phyloP scores from a whole-genome alignment of 768 basidiomycete genomes.

The Tremella mesenterica region DNA sequence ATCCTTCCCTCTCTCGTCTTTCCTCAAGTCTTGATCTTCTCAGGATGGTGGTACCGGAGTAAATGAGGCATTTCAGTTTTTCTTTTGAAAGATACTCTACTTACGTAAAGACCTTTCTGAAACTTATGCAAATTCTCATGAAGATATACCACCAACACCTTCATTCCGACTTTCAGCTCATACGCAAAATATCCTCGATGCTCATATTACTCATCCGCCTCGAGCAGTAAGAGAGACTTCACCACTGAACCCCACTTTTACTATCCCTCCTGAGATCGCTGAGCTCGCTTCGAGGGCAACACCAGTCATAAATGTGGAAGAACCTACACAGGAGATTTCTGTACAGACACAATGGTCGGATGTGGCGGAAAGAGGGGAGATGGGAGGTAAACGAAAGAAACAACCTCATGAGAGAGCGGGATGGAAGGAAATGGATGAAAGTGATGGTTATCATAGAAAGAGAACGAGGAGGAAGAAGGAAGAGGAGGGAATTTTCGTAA shows the following conservation, averaged over 20 bases:
- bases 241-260: background rate
- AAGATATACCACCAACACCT: no score
- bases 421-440: slow-evolving; percentile 34
- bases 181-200: no score
- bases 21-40: no score
- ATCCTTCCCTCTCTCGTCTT: no score
- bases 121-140: no score
- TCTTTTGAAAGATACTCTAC: no score
- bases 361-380: slow-evolving; percentile 16
- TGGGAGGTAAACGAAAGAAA: slow-evolving; percentile 38
- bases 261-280: slow-evolving; percentile 4
- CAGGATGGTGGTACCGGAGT: no score
- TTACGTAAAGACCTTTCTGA: no score
- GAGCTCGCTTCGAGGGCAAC: background rate
- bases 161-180: no score
- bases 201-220: no score
- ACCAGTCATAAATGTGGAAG: background rate
- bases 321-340: background rate
- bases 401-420: slow-evolving; percentile 29
- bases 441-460: slow-evolving; percentile 4
- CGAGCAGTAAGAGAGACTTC: no score
- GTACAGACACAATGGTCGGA: background rate
- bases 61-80: no score
- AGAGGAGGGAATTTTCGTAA: background rate
- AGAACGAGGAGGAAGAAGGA: slow-evolving; percentile 3